phyloP scores from a whole-genome alignment of 768 basidiomycete genomes.

The Lactarius trivialis region DNA sequence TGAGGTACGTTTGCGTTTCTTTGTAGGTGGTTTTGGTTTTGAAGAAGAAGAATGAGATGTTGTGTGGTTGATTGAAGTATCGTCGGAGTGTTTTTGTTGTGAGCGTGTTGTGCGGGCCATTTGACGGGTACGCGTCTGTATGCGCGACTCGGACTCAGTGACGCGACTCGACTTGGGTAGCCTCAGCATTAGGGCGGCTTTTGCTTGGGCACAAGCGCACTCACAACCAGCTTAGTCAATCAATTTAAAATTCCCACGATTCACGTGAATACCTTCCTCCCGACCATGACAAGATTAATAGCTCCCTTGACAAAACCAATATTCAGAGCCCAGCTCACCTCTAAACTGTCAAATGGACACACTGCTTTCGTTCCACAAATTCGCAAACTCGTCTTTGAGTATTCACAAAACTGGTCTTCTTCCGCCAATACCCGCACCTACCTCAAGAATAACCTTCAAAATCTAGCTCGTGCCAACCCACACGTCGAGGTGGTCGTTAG shows the following conservation, averaged over 20 bases:
- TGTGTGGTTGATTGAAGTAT: conserved; percentile 29
- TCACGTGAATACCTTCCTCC: conserved; percentile 13
- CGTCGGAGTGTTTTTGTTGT: conserved; percentile 40
- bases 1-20: conserved; percentile 65
- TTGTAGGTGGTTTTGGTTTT: conserved; percentile 33
- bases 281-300: conserved; percentile 24
- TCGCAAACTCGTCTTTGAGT: conserved; percentile 86
- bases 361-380: conserved; percentile 65
- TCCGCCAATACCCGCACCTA: conserved; percentile 67
- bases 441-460: conserved; percentile 54
- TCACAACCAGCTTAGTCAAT: neutral
- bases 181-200: neutral
- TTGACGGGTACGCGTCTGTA: conserved; percentile 32
- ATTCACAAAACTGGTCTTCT: conserved; percentile 76
- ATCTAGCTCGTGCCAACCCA: conserved; percentile 64
- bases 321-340: conserved; percentile 43
- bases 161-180: conserved; percentile 23
- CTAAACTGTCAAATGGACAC: conserved; percentile 70
- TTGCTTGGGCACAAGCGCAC: neutral
- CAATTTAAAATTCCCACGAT: conserved; percentile 4
- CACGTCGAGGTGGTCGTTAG: conserved; percentile 82
- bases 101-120: conserved; percentile 82
- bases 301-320: conserved; percentile 32
- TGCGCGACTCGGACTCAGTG: conserved; percentile 1
- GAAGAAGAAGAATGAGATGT: conserved; percentile 22